Base-by-base conservation (phyloP, 1,139 yeast genomes). In the Diutina siamensis region DNA sequence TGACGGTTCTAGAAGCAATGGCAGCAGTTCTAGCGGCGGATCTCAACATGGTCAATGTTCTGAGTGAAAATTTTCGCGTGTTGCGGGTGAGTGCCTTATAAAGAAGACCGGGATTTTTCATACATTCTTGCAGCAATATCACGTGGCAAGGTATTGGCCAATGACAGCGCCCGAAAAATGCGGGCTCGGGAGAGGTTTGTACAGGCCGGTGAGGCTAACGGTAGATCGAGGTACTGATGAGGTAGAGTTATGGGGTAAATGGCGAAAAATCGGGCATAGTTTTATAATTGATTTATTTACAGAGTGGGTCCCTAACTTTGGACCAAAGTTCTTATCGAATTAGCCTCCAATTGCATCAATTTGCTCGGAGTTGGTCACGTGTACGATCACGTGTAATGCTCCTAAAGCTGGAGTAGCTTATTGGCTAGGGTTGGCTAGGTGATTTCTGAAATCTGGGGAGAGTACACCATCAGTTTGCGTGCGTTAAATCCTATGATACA, bases 11-110 rank as follows among this genome's bases (percentile, higher is more conserved):
- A 31, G 34, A 31, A 31, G 34, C 34, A 31, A 31, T 31, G 34
- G 34, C 34, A 31, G 34, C 34, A 31, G 34, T 31, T 31, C 34
- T 31, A 35, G 40, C 40, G 20, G 22, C 22, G 27, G 40, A 35
- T 35, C 40, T 35, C 40, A 35, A 35, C 40, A 35, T 35, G 22
- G 27, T 35, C 27, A 35, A 35, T 35, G 22, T 21, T 35, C 40
- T 35, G 22, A 35, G 40, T 35, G 40, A 35, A 35, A 35, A 35
- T 19, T 19, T 31, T 31, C 34, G 34, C 34, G 34, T 31, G 34
- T 31, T 31, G 34, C 34, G 34, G 34, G 34, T n/a, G 15, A 9
- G 13, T n/a, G 15, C 15, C 15, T 31, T 31, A 31, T 31, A 31
- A 31, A 31, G 34, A 31, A 31, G 34, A 25, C 28, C 28, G 28